Evolutionary conservation across 2,329 filamentous ascomycete species (phyloP), one percentile per base, ranked within the genome.

Genomic region (Rutstroemia sp.): DNA sequence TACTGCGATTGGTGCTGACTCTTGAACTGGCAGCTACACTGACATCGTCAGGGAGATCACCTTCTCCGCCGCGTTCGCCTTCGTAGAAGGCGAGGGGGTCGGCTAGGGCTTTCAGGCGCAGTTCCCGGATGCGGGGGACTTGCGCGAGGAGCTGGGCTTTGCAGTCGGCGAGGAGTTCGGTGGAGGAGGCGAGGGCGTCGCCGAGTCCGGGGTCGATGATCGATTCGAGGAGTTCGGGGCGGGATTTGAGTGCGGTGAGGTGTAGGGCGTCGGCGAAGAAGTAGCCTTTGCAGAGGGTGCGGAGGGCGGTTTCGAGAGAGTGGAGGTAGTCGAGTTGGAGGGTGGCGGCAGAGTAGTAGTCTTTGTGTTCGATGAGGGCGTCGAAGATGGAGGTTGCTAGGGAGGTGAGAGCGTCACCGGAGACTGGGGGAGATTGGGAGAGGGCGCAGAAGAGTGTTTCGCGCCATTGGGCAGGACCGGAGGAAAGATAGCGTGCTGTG

Each of bases 151-250:
- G 78, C 70, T 99, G 94, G 0, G 78, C 78, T 70, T 89, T 90
- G 80, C 92, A 97, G 70, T 99, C 94, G 1, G 94, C 90, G 10
- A 99, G 82, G 58, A 97, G 84, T 69, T 97, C 94, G 0, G 91
- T 96, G 65, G 87, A 92, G 53, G 82, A 83, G 21, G 87, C 86
- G 56, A 94, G 84, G 1, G 88, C 84, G 57, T 97, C 92, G 4
- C 85, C 81, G 5, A 99, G 82, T 1, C 88, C 89, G 0, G 80
- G 72, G 68, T 99, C 92, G 14, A 99, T 78, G 54, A 88, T 80
- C 39, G 57, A 56, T 27, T 74, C 73, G 37, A 97, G 78, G 5
- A 95, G 79, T 1, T 83, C 75, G 0, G 81, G 73, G 16, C 82
- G 79, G 2, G 74, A 73, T 59, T 82, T 79, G 3, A 86, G 77